Evolutionary conservation across 345 rosid genomes (phyloP), one percentile per base, ranked within the genome.

Genomic region (Carallia brachiata): DNA sequence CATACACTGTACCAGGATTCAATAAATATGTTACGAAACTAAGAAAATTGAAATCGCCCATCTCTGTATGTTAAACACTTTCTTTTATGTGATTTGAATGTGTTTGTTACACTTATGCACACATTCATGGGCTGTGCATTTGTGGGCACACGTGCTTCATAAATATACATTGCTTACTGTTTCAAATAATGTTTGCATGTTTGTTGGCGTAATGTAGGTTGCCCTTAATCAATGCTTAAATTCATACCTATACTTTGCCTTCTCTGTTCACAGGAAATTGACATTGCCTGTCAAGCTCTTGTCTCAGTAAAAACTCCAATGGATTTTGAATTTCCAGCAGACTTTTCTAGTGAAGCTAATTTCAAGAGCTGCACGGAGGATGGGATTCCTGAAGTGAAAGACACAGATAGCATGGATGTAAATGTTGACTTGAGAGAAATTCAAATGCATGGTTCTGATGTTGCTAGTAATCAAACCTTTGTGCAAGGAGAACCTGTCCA

Each of bases 281-380:
- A 63, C 65, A 73, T 67, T 66, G 74, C 70, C 23, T 62, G 61
- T 63, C 81, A 66, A 59, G 77, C 68, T 37, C 71, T 63, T 64
- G 71, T 58, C 64, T 64, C 64, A 2, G 62, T 60, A 64, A 74
- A 79, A 31, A 62, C 57, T 39, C 52, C 75, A 40, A 62, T 65
- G 68, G 82, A 73, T 61, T 80, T 83, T 67, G 81, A 79, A 48
- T 74, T 80, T 69, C 78, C 79, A 23, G 57, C 78, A 10, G 76
- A 66, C 69, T 58, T 76, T 48, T 66, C 79, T 8, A 66, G 65
- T 70, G 77, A 74, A 70, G 79, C 62, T 63, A 70, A 52, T 15
- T 50, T 56, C 8, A 81, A 75, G 31, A 75, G 59, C 27, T 66
- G 61, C 67, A 36, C 70, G 19, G 50, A 37, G 30, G 80, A 80